These are phyloP conservation scores for Neocallimastix lanati DNA, from an alignment of 192 early-diverging fungal genomes.

Conservation along the genomic window DNA sequence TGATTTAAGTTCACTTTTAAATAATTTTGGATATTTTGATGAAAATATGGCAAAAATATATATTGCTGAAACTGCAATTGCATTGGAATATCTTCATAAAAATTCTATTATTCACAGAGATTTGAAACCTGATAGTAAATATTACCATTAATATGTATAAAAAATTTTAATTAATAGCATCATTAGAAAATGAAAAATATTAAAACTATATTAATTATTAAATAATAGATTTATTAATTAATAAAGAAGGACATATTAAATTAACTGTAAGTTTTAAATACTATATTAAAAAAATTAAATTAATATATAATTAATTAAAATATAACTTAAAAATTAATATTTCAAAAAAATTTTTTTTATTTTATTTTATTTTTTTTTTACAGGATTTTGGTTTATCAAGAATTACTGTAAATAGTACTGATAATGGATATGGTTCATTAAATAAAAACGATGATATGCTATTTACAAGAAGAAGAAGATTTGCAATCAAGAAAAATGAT, in stretches of 20 bases:
- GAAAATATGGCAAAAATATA: slow-evolving; percentile 73
- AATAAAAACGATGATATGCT: neutral
- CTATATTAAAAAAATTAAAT: neutral
- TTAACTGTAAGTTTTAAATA: slow-evolving; percentile 29
- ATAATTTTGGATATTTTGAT: slow-evolving; percentile 58
- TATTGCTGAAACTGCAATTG: slow-evolving; percentile 70
- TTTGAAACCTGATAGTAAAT: slow-evolving; percentile 27
- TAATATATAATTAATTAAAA: too few species aligned
- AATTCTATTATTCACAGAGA: slow-evolving; percentile 73
- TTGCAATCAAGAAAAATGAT: slow-evolving; percentile 17
- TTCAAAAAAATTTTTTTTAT: too few species aligned
- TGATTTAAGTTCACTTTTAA: slow-evolving; percentile 57
- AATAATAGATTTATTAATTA: slow-evolving; percentile 73
- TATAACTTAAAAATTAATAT: too few species aligned
- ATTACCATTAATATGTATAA: slow-evolving; percentile 44
- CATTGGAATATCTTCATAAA: slow-evolving; percentile 75
- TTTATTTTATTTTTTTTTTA: too few species aligned
- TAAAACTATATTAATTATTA: too few species aligned
- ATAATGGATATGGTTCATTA: neutral
- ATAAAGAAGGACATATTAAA: slow-evolving; percentile 77
- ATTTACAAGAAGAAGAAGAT: neutral
- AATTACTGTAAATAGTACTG: slow-evolving; percentile 24
- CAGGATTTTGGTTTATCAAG: slow-evolving; percentile 84
- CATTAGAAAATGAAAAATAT: too few species aligned
- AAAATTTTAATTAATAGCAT: neutral